Percentiles rank a stretch among this genome's conserved stretches.
Evolutionary conservation across 768 basidiomycete genomes (phyloP).

Genomic region (Tylopilus plumbeoviolaceoides): DNA sequence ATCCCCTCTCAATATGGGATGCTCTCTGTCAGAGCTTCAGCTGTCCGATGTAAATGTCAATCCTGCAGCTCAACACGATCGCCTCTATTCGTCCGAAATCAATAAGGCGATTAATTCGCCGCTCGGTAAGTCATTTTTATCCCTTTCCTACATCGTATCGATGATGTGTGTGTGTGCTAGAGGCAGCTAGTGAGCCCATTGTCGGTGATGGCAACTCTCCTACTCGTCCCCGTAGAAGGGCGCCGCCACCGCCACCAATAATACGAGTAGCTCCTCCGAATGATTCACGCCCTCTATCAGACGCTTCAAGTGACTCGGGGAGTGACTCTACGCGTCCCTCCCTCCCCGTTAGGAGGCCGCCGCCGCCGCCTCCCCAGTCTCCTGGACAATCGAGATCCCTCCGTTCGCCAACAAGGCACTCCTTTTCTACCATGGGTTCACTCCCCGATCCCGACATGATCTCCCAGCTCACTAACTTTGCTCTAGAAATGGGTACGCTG

Average conservation of each 20-base stretch:
- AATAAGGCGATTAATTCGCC: neutral
- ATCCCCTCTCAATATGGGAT: neutral
- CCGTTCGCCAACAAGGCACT: neutral
- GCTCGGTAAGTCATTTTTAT: no score
- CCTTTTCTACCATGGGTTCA: neutral
- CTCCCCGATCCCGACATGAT: neutral
- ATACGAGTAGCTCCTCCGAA: neutral
- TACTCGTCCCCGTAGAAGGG: neutral
- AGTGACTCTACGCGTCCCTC: neutral
- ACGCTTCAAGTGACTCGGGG: neutral
- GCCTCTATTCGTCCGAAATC: neutral
- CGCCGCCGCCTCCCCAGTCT: neutral
- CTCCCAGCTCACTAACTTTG: neutral
- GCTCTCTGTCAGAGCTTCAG: neutral
- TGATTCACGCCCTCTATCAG: neutral
- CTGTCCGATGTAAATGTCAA: neutral
- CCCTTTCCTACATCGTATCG: no score
- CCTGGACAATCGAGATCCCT: neutral
- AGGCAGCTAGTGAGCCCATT: no score
- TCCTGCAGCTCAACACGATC: neutral
- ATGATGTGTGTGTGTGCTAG: no score
- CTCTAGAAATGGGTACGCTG: neutral
- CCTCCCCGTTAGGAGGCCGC: slow-evolving; percentile 1
- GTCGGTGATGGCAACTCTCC: neutral
- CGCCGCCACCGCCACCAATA: neutral